These are phyloP conservation scores for Suillus fuscotomentosus DNA, from an alignment of 768 basidiomycete species.

Conservation along the genomic window DNA sequence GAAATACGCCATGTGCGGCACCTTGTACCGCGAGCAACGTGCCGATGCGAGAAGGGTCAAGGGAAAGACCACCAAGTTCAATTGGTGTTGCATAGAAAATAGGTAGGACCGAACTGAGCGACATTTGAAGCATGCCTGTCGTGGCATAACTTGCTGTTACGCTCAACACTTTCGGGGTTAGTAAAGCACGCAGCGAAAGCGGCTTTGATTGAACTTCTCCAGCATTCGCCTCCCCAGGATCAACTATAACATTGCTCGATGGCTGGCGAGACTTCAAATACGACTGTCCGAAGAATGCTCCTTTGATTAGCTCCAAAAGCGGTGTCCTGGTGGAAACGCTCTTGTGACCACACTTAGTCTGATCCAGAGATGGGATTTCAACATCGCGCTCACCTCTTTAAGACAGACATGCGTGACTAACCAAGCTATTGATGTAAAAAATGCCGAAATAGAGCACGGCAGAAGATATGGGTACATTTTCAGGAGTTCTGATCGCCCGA, in stretches of 20 bases:
- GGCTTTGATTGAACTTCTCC: conserved; percentile 18
- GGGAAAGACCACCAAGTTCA: conserved; percentile 27
- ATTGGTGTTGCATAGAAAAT: conserved; percentile 32
- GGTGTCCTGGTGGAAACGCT: neutral
- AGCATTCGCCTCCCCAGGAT: neutral
- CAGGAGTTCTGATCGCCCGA: conserved; percentile 57
- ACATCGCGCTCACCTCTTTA: neutral
- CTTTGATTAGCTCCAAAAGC: neutral
- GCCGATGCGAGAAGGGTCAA: conserved; percentile 31
- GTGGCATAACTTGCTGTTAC: conserved; percentile 60
- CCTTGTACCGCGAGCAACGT: conserved; percentile 24
- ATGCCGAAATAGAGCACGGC: conserved; percentile 58
- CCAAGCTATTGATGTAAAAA: neutral
- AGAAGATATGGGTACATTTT: conserved; percentile 71
- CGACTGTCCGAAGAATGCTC: neutral
- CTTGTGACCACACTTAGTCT: neutral
- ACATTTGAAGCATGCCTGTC: conserved; percentile 62
- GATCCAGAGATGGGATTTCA: neutral
- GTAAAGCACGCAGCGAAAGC: conserved; percentile 46
- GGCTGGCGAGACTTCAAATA: neutral
- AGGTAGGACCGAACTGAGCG: conserved; percentile 46
- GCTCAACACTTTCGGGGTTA: conserved; percentile 53
- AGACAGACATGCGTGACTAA: neutral
- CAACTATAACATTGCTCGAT: too few relatives aligned
- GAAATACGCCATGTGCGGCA: conserved; percentile 40